Conservation (phyloP, 1,284 basidiomycete genomes). For the Vanrija sp. region DNA sequence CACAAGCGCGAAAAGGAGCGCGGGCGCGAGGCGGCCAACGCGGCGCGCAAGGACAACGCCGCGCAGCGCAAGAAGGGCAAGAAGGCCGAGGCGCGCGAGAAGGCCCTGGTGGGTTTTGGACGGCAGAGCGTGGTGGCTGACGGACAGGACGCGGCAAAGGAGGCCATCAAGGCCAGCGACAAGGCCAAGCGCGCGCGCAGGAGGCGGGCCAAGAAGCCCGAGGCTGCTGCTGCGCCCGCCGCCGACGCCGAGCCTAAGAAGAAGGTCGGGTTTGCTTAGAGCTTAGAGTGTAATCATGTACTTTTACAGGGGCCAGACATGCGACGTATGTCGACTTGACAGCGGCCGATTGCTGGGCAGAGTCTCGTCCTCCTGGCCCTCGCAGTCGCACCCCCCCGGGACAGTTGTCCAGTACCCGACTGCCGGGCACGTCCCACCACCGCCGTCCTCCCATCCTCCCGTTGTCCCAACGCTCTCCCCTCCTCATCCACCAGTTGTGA, state of each 20-base stretch:
- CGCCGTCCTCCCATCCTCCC: no score
- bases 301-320: no score
- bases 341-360: no score
- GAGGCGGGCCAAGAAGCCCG: slow-evolving; percentile 12
- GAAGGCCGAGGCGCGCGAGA: slow-evolving; percentile 22
- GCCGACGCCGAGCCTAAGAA: slow-evolving; percentile 8
- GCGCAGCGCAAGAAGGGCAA: slow-evolving; percentile 16
- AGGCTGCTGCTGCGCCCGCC: background rate
- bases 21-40: slow-evolving; percentile 5
- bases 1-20: slow-evolving; percentile 16
- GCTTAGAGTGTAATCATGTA: background rate
- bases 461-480: no score
- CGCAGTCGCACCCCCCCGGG: no score
- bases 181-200: slow-evolving; percentile 20
- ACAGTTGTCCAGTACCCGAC: no score
- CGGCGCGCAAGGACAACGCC: slow-evolving; percentile 1
- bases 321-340: no score
- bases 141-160: slow-evolving; percentile 6
- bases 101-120: slow-evolving; percentile 25
- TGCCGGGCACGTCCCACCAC: no score
- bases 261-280: slow-evolving; percentile 20
- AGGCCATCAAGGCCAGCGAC: slow-evolving; percentile 13
- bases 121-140: slow-evolving; percentile 1
- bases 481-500: no score
- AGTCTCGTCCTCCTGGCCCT: no score